Percentiles rank a stretch among this genome's conserved stretches.
These are phyloP conservation scores for Leonotis leonurus DNA, from an alignment of 257 asterid species.

Conservation along the genomic window DNA sequence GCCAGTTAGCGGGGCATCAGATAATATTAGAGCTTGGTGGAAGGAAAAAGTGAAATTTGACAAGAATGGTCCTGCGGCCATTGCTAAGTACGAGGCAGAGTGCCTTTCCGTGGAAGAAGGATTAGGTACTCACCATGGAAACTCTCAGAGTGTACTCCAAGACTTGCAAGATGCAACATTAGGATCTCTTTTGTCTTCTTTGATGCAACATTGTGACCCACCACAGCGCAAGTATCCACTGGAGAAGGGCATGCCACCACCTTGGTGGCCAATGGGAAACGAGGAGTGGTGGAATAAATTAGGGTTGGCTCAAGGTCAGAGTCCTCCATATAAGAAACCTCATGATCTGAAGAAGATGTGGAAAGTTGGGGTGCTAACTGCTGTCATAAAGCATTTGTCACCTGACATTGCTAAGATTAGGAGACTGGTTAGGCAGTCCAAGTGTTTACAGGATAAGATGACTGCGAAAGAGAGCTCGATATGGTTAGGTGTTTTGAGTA, in stretches of 20 bases:
- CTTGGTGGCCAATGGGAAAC: constrained; percentile 60
- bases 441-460: constrained; percentile 53
- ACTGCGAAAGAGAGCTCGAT: constrained; percentile 57
- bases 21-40: constrained; percentile 55
- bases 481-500: constrained; percentile 68
- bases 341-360: constrained; percentile 49
- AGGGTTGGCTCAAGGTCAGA: constrained; percentile 34
- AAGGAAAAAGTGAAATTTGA: constrained; percentile 52
- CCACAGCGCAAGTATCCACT: constrained; percentile 48
- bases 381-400: constrained; percentile 47
- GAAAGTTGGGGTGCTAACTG: constrained; percentile 46
- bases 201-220: constrained; percentile 55
- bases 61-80: constrained; percentile 48
- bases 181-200: constrained; percentile 44
- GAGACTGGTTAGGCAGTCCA: constrained; percentile 39
- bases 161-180: constrained; percentile 46
- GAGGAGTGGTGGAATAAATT: constrained; percentile 46
- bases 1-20: constrained; percentile 55
- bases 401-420: constrained; percentile 43
- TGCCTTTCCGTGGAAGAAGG: constrained; percentile 30
- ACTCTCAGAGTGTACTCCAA: constrained; percentile 19
- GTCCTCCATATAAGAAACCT: constrained; percentile 56
- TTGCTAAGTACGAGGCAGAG: constrained; percentile 36
- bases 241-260: constrained; percentile 52
- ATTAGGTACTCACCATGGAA: constrained; percentile 1